phyloP scores from a whole-genome alignment of 371 early-diverging fungal species.

The Zancudomyces culisetae region DNA sequence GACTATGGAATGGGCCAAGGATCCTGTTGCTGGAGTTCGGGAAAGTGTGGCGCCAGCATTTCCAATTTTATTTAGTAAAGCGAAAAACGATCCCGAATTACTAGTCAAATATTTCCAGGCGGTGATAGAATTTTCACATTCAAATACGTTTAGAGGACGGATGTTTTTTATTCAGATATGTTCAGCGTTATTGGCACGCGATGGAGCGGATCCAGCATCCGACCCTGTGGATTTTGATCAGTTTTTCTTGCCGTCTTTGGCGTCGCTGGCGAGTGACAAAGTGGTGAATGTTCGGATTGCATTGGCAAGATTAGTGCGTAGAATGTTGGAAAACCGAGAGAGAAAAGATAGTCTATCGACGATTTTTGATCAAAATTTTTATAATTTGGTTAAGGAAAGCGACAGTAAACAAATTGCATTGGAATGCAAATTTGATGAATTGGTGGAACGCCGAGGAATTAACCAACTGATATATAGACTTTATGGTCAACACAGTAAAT shows the following conservation, averaged over 20 bases:
- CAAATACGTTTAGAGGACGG: constrained; percentile 21
- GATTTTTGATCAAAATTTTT: constrained; percentile 7
- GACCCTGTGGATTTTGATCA: constrained; percentile 26
- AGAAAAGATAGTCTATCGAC: constrained; percentile 20
- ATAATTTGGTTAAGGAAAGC: no score
- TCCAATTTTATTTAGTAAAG: constrained; percentile 19
- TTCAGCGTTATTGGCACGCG: constrained; percentile 16
- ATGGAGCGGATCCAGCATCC: constrained; percentile 15
- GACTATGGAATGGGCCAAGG: constrained; percentile 25
- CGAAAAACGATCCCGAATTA: constrained; percentile 20
- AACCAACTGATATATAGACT: not conserved
- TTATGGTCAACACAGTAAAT: not conserved
- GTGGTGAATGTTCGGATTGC: constrained; percentile 26
- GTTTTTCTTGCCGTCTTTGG: constrained; percentile 25
- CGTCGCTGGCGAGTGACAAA: constrained; percentile 17
- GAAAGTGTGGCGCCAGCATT: constrained; percentile 25
- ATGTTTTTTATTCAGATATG: constrained; percentile 26
- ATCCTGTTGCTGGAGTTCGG: constrained; percentile 25
- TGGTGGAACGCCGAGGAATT: not conserved
- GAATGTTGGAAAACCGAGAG: constrained; percentile 22
- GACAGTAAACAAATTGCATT: no score
- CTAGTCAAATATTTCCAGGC: constrained; percentile 25
- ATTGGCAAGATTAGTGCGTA: constrained; percentile 19
- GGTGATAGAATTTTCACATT: constrained; percentile 24
- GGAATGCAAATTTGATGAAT: no score